phyloP scores from a whole-genome alignment of 2,329 filamentous ascomycete genomes.

The Stagonosporopsis cucurbitacearum region DNA sequence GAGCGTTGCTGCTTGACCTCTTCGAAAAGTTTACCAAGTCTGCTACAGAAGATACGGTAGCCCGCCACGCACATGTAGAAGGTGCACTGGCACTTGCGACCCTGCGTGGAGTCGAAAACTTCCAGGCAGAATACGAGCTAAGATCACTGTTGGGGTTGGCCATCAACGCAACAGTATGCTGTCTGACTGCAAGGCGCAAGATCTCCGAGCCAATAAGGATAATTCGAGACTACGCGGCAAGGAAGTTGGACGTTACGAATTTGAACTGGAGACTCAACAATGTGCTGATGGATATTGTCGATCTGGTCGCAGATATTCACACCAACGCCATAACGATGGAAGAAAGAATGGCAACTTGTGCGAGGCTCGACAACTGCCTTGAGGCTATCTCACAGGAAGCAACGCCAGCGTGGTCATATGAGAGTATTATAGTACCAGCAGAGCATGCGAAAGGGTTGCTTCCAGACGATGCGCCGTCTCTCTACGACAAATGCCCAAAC shows the following conservation, averaged over 20 bases:
- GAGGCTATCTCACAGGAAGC: background rate
- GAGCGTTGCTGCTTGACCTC: slow-evolving; percentile 34
- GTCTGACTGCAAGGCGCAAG: slow-evolving; percentile 28
- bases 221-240: background rate
- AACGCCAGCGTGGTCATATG: background rate
- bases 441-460: background rate
- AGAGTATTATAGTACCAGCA: background rate
- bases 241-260: background rate
- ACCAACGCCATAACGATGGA: background rate
- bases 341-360: background rate
- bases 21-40: slow-evolving; percentile 38
- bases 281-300: background rate
- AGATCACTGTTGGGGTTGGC: slow-evolving; percentile 27
- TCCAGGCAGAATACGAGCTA: slow-evolving; percentile 23
- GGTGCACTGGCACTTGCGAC: slow-evolving; percentile 36
- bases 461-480: background rate
- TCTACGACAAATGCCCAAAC: background rate
- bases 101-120: slow-evolving; percentile 27
- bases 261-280: slow-evolving; percentile 1
- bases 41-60: slow-evolving; percentile 3
- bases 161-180: slow-evolving; percentile 41
- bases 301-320: slow-evolving; percentile 1
- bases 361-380: background rate
- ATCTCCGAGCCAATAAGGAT: slow-evolving; percentile 26
- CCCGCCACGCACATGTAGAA: slow-evolving; percentile 31